Conservation (phyloP, 2,329 filamentous ascomycete genomes). For the Colletotrichum sp. region DNA sequence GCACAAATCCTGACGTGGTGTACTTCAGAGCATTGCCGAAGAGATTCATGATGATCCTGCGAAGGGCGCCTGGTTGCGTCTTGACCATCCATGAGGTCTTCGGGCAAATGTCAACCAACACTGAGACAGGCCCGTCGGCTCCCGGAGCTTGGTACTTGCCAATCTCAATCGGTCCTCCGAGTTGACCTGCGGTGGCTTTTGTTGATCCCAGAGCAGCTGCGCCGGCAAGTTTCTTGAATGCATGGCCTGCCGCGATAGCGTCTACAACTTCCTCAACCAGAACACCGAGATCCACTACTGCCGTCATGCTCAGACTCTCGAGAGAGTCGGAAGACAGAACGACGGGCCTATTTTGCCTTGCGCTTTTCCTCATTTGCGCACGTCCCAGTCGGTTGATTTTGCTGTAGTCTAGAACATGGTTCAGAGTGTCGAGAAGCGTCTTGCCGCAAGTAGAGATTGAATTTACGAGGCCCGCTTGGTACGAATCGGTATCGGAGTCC, state of each 20-base stretch:
- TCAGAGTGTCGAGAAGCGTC: conserved; percentile 54
- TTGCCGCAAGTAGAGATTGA: conserved; percentile 52
- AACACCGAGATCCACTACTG: conserved; percentile 34
- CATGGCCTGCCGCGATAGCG: conserved; percentile 38
- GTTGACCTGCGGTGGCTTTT: not conserved
- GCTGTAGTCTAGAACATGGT: conserved; percentile 52
- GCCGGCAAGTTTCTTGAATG: conserved; percentile 30
- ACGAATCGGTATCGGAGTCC: conserved; percentile 41
- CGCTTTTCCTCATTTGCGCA: conserved; percentile 24
- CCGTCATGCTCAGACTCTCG: conserved; percentile 35
- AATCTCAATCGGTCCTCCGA: not conserved
- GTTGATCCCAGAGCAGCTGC: not conserved
- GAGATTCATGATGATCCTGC: conserved; percentile 67
- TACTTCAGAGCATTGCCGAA: conserved; percentile 70
- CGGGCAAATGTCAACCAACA: conserved; percentile 56
- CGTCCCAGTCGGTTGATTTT: conserved; percentile 41
- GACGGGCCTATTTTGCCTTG: conserved; percentile 20
- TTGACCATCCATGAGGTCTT: conserved; percentile 54
- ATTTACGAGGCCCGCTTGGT: conserved; percentile 47
- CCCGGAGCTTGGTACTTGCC: conserved; percentile 23
- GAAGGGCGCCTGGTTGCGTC: conserved; percentile 55
- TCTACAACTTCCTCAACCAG: conserved; percentile 44
- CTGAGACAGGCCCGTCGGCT: conserved; percentile 39
- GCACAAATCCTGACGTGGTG: conserved; percentile 56
- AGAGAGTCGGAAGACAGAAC: conserved; percentile 31